Base-by-base conservation (phyloP, 73 alveolate genomes). In the Durusdinium trenchii region DNA sequence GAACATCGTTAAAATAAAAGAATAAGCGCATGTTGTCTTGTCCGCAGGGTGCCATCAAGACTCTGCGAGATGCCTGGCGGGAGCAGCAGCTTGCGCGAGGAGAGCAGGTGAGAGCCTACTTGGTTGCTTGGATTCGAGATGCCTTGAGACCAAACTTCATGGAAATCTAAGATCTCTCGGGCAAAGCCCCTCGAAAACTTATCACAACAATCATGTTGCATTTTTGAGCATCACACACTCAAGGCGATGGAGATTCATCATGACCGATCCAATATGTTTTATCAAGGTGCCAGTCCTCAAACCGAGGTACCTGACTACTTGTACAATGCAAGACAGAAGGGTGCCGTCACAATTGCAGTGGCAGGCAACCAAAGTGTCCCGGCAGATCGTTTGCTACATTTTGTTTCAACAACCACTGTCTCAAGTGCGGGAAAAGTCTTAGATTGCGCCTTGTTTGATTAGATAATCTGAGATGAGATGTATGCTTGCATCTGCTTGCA, bases 281-380 rank as follows among this genome's bases (percentile, higher is more conserved):
- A 40, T 16, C 85, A 16, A 36, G 16, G 14, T 75, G 23, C 50
- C 54, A 10, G 32, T 30, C 20, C 16, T 16, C 9, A 48, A 9
- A 28, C 91, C 91, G 52, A 89, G 96, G 96, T 89, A 71, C 96
- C 96, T 32, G 96, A 89, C 52, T 89, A 89, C 35, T 71, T 89
- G 71, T 69, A 86, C 18, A 67, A 30, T 45, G 85, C 86, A 40
- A 89, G 46, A 73, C 73, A 89, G 86, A 47, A 89, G 43, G 86
- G 86, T 48, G 96, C 96, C 40, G 62, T 89, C 57, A 62, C 32
- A 60, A 89, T 89, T 32, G 96, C 96, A 16, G 86, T 89, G 36
- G 96, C 85, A 3, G 96, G 96, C 23, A 62, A 62, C 86, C 96
- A 89, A 48, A 89, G 96, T 40, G 67, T 46, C 96, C 67, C 52